Base-by-base conservation (phyloP, 306 rosid genomes). In the Notholithocarpus densiflorus region DNA sequence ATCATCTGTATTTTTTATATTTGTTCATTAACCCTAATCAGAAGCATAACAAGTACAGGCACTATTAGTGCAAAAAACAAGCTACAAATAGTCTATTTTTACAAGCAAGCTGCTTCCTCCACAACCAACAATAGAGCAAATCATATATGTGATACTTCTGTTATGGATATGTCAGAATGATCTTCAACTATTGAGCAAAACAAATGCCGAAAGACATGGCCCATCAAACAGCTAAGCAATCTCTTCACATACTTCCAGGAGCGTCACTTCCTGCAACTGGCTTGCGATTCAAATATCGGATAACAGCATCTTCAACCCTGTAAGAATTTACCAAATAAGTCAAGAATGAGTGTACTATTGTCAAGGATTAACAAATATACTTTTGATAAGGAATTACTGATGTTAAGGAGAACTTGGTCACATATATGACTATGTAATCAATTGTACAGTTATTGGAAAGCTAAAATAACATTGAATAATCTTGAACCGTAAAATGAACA, bases 261-360 rank as follows among this genome's bases (percentile, higher is more conserved):
- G 82, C 97, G 68, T 96, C 98, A 56, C 89, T 84, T 78, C 94
- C 98, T 1, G 91, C 79, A 12, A 87, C 85, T 45, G 99, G 98
- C 81, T 91, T 93, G 80, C 97, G 97, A 82, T 96, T 96, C 82
- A 95, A 84, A 77, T 91, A 95, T 5, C 98, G 97, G 74, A 94
- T 93, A 77, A 96, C 96, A 48, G 98, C 98, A 86, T 95, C 98
- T 88, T 95, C 98, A 80, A 95, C 99, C 99, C 99, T 96, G 94
- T 55, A 77, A 75, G 77, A 84, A 68, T 72, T 82, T 79, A 72
- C 68, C 74, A 82, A 74, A 82, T 64, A 79, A 10, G 66, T 23
- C 51, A 71, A 66, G 27, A 24, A 55, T 12, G 11, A 56, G 21
- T 23, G 26, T 3, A 64, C 12, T 29, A 12, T 64, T 17, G 4